phyloP scores from a whole-genome alignment of 2,329 filamentous ascomycete genomes.

The Calonectria hongkongensis region DNA sequence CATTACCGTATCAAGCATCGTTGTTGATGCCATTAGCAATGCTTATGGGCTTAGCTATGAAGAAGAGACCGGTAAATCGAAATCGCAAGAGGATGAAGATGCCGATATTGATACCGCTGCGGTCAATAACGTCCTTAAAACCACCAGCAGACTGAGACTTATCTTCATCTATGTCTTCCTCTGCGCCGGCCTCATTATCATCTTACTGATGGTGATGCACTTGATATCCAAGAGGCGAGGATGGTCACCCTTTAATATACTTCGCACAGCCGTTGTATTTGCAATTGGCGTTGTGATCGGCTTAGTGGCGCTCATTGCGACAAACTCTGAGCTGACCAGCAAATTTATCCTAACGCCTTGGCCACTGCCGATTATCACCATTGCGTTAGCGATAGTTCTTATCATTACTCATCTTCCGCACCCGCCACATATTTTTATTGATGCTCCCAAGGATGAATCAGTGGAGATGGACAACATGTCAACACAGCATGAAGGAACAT shows the following conservation, averaged over 20 bases:
- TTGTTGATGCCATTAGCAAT: conserved; percentile 27
- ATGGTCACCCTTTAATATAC: conserved; percentile 33
- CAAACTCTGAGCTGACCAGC: conserved; percentile 7
- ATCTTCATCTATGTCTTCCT: conserved; percentile 36
- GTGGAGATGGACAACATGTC: conserved; percentile 17
- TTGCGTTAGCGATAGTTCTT: conserved; percentile 32
- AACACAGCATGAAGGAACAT: not conserved
- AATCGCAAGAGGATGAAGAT: not conserved
- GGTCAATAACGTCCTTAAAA: conserved; percentile 8
- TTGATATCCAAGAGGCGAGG: conserved; percentile 30
- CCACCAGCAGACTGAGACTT: conserved; percentile 13
- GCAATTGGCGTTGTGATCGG: conserved; percentile 24
- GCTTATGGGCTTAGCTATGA: conserved; percentile 26
- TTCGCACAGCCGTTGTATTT: conserved; percentile 28
- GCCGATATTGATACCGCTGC: conserved; percentile 1
- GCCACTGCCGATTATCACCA: conserved; percentile 34
- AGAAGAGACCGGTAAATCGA: not conserved
- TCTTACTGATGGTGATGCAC: conserved; percentile 37
- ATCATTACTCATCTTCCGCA: conserved; percentile 57
- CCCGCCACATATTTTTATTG: conserved; percentile 28
- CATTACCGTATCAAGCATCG: conserved; percentile 8
- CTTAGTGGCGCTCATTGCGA: conserved; percentile 15
- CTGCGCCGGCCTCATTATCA: conserved; percentile 29
- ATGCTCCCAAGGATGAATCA: not conserved
- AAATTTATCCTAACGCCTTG: conserved; percentile 31